phyloP scores from a whole-genome alignment of 176 grass and related monocot species.

The Lolium rigidum region DNA sequence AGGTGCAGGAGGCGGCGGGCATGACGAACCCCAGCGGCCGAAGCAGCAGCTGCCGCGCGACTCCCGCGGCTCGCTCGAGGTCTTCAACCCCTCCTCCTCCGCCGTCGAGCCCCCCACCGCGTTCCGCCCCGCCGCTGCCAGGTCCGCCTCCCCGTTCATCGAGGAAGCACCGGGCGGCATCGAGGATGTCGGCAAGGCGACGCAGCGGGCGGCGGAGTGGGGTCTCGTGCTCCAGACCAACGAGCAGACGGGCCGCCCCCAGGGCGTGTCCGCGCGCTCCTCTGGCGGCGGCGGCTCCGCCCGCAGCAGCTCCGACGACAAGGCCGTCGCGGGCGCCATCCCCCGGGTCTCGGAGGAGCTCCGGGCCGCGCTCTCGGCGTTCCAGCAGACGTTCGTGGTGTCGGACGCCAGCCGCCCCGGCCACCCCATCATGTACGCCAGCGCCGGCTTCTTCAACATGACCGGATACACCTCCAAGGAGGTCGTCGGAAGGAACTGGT shows the following conservation, averaged over 20 bases:
- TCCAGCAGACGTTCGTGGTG: slow-evolving; percentile 84
- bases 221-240: slow-evolving; percentile 86
- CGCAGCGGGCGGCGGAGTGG: slow-evolving; percentile 82
- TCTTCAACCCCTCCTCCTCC: slow-evolving; percentile 66
- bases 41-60: slow-evolving; percentile 61
- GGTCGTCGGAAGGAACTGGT: slow-evolving; percentile 78
- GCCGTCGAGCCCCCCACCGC: neutral
- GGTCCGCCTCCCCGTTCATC: slow-evolving; percentile 28
- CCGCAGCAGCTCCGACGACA: slow-evolving; percentile 33
- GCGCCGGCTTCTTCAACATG: slow-evolving; percentile 80
- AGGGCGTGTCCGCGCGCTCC: slow-evolving; percentile 63
- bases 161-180: neutral
- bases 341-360: slow-evolving; percentile 80
- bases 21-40: neutral
- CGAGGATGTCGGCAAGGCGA: slow-evolving; percentile 54
- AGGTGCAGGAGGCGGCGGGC: neutral
- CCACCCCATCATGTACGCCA: slow-evolving; percentile 75
- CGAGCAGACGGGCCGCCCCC: slow-evolving; percentile 71
- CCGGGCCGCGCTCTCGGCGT: slow-evolving; percentile 67
- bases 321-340: neutral
- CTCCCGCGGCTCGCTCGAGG: slow-evolving; percentile 84
- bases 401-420: slow-evolving; percentile 69
- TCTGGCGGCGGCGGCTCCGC: slow-evolving; percentile 38
- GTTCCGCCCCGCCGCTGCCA: slow-evolving; percentile 9
- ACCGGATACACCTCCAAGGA: slow-evolving; percentile 73